Evolutionary conservation across 441 rosid genomes (phyloP), one percentile per base, ranked within the genome.

Genomic region (Pelargonium myrrhifolium): DNA sequence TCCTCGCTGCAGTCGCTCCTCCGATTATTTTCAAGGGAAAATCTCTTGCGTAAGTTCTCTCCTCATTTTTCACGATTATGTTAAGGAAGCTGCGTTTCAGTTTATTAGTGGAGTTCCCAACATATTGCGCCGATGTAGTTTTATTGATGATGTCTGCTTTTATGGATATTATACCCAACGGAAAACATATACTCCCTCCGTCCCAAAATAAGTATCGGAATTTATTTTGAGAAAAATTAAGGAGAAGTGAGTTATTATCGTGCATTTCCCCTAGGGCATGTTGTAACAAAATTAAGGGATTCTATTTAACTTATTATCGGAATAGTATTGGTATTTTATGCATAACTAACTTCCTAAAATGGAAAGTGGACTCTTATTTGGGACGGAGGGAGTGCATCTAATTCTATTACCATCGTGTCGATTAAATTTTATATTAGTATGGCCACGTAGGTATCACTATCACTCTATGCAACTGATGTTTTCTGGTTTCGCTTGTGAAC

Each of bases 11-110:
- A 8, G 86, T 95, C 67, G 99, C 98, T 78, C 97, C 98, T 72
- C 98, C 99, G 59, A 65, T 95, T 69, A 84, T 92, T 80, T 95
- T 95, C 84, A 87, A 87, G 83, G 99, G 99, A 68, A 92, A 90
- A 68, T 92, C 99, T 56, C 92, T 95, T 68, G 80, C 97, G 99
- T 95, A 88, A 85, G 83, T 79, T 68, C 64, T 64, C 45, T 67
- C 75, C 28, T 9, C 22, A 28, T 7, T 20, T 64, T 43, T 65
- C 42, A 21, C 58, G 10, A 39, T 53, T n/a, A 12, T 20, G 14
- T 17, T 49, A 53, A 53, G 17, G 22, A 14, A 14, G 6, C 17
- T 15, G 18, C 21, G 18, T 55, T 55, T 55, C 3, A 20, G 61
- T 55, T n/a, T n/a, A n/a, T 55, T 7, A 18, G 61, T 55, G 11